Base-by-base conservation (phyloP, 2,329 filamentous ascomycete species). In the Fonsecaea pugnacius region DNA sequence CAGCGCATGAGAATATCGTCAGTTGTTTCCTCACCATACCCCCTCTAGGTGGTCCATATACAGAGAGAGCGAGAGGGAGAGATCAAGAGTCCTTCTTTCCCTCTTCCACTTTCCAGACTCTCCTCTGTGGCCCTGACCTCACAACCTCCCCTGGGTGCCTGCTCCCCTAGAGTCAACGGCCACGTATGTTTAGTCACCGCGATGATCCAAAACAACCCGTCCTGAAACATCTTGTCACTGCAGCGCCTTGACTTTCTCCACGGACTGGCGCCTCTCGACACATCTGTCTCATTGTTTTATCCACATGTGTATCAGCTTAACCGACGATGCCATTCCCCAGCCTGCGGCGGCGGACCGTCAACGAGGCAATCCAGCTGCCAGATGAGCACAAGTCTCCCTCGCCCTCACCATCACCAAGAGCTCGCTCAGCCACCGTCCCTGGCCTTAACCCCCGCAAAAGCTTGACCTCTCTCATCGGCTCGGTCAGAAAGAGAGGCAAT, bases 241-340 rank as follows among this genome's bases (percentile, higher is more conserved):
- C 21, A 14, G 1, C 8, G 21, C 43, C 43, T 24, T 27, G 24
- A 18, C 10, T 10, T 27, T 24, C 21, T 48, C 43, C 9, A 48
- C 27, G 9, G 3, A 4, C 21, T 48, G 10, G 9, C 10, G 10
- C 18, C 18, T 27, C 2, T 14, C 43, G 18, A 24, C 21, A 48
- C 40, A 58, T 53, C 40, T 24, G 16, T 53, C 43, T 48, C 38
- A 48, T 62, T 24, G 30, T 57, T 58, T 30, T 43, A 36, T 48
- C 53, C 27, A 14, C 46, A 63, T 58, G 36, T 3, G 24, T 58
- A 53, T 46, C 35, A 50, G 18, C 32, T 48, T 60, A 51, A 32
- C 24, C 54, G 56, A 64, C 35, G 21, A 67, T 68, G 66, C 60
- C 61, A 10, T 64, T 68, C 40, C 21, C 63, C 40, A 68, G 58